Evolutionary conservation across 1,139 yeast genomes (phyloP).

Genomic region (Blastobotrys illinoisensis): DNA sequence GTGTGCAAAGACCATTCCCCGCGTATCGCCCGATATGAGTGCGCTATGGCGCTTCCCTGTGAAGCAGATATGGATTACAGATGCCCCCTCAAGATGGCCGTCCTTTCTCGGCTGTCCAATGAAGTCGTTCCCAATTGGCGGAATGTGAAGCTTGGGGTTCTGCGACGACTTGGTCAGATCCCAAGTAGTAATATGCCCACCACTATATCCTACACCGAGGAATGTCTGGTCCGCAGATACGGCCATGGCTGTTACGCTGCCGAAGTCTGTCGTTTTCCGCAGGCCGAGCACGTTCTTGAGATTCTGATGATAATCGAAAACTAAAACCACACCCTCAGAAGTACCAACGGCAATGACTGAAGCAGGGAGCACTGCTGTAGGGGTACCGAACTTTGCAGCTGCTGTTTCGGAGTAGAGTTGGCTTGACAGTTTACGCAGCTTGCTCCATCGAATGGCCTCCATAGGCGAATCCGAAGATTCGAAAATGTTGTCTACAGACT

Average conservation of each 20-base stretch:
- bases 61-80: constrained; percentile 49
- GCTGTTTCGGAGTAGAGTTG: constrained; percentile 38
- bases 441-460: constrained; percentile 41
- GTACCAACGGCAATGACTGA: constrained; percentile 61
- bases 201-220: constrained; percentile 42
- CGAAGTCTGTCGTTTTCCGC: constrained; percentile 30
- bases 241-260: constrained; percentile 44
- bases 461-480: constrained; percentile 13
- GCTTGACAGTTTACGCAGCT: constrained; percentile 39
- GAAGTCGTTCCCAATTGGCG: constrained; percentile 29
- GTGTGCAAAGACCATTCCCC: constrained; percentile 58
- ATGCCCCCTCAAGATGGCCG: constrained; percentile 49
- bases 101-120: constrained; percentile 30
- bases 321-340: constrained; percentile 48
- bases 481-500: constrained; percentile 1
- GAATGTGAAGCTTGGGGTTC: constrained; percentile 33
- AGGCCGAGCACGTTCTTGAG: constrained; percentile 40
- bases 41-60: constrained; percentile 53
- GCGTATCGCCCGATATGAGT: constrained; percentile 52
- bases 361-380: constrained; percentile 45
- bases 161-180: constrained; percentile 32
- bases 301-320: constrained; percentile 61
- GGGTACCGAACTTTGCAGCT: constrained; percentile 43
- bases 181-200: constrained; percentile 47
- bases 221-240: constrained; percentile 48